These are phyloP conservation scores for Lactarius evosmus DNA, from an alignment of 768 basidiomycete species.

Conservation along the genomic window DNA sequence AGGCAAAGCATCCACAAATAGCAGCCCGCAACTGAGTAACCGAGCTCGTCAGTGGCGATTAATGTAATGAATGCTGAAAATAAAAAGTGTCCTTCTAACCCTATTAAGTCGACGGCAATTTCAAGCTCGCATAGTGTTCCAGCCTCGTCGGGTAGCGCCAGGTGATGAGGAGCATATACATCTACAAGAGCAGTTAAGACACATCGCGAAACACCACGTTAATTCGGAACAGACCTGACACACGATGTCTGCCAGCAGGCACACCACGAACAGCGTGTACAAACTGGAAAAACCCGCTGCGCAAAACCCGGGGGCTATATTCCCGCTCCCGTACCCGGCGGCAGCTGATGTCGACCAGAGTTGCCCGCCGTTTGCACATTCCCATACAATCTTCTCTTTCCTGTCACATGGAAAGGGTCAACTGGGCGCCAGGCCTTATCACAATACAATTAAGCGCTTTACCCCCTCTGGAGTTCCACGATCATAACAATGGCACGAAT, in stretches of 20 bases:
- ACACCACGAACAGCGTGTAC: slow-evolving; percentile 62
- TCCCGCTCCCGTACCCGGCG: slow-evolving; percentile 41
- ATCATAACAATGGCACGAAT: slow-evolving; percentile 71
- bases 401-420: slow-evolving; percentile 36
- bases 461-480: slow-evolving; percentile 68
- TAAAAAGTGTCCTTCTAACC: slow-evolving; percentile 41
- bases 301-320: slow-evolving; percentile 57
- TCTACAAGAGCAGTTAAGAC: slow-evolving; percentile 37
- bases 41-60: slow-evolving; percentile 21
- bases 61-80: neutral
- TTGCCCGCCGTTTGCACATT: slow-evolving; percentile 68
- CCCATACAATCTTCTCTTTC: slow-evolving; percentile 67
- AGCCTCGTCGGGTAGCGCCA: slow-evolving; percentile 73
- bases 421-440: slow-evolving; percentile 14
- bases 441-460: slow-evolving; percentile 36
- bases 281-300: slow-evolving; percentile 55
- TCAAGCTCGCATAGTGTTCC: slow-evolving; percentile 63
- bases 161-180: slow-evolving; percentile 73
- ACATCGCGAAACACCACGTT: slow-evolving; percentile 18
- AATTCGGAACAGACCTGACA: slow-evolving; percentile 51
- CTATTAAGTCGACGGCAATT: slow-evolving; percentile 53
- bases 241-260: slow-evolving; percentile 58
- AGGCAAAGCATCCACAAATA: slow-evolving; percentile 36
- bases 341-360: slow-evolving; percentile 49
- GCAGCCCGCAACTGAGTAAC: slow-evolving; percentile 31